Evolutionary conservation across 2,329 filamentous ascomycete genomes (phyloP).

Genomic region (Graphilbum ipis-grandicollis): DNA sequence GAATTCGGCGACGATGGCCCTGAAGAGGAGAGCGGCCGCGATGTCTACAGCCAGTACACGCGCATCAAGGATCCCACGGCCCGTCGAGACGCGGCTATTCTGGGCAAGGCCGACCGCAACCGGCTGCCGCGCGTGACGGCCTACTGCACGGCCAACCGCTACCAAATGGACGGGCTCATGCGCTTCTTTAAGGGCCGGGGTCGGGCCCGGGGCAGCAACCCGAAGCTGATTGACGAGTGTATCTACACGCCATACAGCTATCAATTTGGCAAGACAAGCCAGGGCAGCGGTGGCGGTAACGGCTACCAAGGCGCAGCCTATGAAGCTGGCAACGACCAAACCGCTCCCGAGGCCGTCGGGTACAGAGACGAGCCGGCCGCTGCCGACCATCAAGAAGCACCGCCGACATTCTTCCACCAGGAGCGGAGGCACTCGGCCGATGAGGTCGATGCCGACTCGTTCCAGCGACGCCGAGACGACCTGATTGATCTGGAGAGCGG

Average conservation of each 20-base stretch:
- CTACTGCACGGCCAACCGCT: constrained; percentile 87
- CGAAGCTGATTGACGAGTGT: constrained; percentile 93
- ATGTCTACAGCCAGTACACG: constrained; percentile 96
- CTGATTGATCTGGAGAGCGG: constrained; percentile 41
- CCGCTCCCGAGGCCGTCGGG: too few relatives aligned
- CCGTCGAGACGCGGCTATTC: constrained; percentile 71
- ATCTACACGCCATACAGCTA: constrained; percentile 93
- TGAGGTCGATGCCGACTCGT: constrained; percentile 44
- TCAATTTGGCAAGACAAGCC: constrained; percentile 8
- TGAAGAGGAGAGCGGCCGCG: constrained; percentile 82
- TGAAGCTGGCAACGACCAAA: too few relatives aligned
- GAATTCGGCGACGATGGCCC: constrained; percentile 58
- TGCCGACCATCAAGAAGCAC: constrained; percentile 13
- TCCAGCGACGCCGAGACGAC: constrained; percentile 29
- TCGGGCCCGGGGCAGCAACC: constrained; percentile 61
- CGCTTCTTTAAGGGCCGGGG: constrained; percentile 75
- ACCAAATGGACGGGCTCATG: constrained; percentile 79
- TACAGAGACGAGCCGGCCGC: constrained; percentile 16
- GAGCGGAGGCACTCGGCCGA: constrained; percentile 65
- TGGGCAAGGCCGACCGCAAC: constrained; percentile 86
- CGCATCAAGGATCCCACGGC: constrained; percentile 94
- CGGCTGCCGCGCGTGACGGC: constrained; percentile 81
- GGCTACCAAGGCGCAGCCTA: too few relatives aligned
- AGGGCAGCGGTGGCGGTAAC: constrained; percentile 13
- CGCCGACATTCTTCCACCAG: too few relatives aligned